Percentiles rank a stretch among this genome's conserved stretches.
These are phyloP conservation scores for Neonectria hederae DNA, from an alignment of 2,329 filamentous ascomycete species.

Conservation along the genomic window DNA sequence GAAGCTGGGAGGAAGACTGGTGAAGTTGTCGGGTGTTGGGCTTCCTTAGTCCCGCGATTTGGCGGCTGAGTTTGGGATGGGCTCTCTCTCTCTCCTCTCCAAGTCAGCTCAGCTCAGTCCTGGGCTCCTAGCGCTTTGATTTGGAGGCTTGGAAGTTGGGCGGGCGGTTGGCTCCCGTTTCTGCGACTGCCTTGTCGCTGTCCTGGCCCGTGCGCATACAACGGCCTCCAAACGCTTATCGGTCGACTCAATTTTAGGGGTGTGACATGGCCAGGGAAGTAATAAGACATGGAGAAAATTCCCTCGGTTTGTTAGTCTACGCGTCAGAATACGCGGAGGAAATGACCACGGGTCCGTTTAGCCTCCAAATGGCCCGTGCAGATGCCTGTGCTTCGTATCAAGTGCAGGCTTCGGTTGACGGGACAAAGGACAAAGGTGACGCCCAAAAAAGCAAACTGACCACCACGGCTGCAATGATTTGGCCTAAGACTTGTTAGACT, in stretches of 20 bases:
- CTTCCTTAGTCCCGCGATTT: not conserved
- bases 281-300: not conserved
- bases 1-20: not conserved
- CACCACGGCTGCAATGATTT: not conserved
- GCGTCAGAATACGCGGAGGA: not conserved
- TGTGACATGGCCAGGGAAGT: slow-evolving; percentile 14
- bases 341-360: not conserved
- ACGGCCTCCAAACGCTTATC: slow-evolving; percentile 26
- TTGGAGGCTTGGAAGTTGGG: not conserved
- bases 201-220: slow-evolving; percentile 31
- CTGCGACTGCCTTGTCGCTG: slow-evolving; percentile 30
- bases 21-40: not conserved
- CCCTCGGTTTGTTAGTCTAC: not conserved
- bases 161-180: slow-evolving; percentile 2
- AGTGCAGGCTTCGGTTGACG: not conserved
- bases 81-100: not conserved
- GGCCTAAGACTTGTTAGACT: no score
- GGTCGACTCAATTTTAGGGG: slow-evolving; percentile 5
- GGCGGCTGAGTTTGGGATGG: slow-evolving; percentile 1
- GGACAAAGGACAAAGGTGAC: no score
- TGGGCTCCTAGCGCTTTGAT: not conserved
- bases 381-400: not conserved
- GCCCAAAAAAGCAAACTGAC: no score
- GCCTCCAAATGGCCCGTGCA: not conserved
- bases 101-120: not conserved